These are phyloP conservation scores for Fagopyrum homotropicum DNA, from an alignment of 148 eudicot species.

Conservation along the genomic window DNA sequence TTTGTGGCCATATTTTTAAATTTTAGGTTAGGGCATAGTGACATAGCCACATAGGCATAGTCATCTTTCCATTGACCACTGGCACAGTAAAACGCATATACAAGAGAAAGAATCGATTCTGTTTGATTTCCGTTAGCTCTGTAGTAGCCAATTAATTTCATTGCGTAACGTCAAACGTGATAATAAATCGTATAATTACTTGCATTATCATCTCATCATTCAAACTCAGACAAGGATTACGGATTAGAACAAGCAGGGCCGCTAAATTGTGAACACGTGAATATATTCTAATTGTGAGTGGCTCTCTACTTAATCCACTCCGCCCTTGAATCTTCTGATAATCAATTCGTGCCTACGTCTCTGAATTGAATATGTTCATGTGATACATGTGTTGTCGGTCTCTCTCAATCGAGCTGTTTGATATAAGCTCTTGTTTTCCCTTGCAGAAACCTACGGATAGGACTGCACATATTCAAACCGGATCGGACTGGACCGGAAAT, in stretches of 20 bases:
- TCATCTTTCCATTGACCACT: background rate
- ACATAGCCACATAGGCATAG: background rate
- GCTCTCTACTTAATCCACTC: conserved; percentile 4
- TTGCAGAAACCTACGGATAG: too few relatives aligned
- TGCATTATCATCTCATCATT: background rate
- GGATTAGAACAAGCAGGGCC: background rate
- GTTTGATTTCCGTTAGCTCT: background rate
- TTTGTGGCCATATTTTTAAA: too few relatives aligned
- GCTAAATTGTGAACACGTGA: background rate
- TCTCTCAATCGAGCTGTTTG: background rate
- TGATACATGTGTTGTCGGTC: background rate
- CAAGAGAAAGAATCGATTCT: conserved; percentile 1
- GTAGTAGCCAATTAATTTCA: background rate
- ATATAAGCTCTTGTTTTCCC: too few relatives aligned
- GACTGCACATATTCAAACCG: too few relatives aligned
- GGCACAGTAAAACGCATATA: background rate
- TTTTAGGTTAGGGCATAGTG: background rate
- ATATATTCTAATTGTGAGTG: background rate
- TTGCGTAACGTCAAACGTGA: background rate
- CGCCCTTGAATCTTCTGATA: background rate
- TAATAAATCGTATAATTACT: background rate
- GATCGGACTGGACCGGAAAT: too few relatives aligned
- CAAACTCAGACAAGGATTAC: background rate
- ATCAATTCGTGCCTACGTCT: background rate
- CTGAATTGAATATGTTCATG: background rate